These are phyloP conservation scores for Cytospora paraplurivora DNA, from an alignment of 2,329 filamentous ascomycete species.

Conservation along the genomic window DNA sequence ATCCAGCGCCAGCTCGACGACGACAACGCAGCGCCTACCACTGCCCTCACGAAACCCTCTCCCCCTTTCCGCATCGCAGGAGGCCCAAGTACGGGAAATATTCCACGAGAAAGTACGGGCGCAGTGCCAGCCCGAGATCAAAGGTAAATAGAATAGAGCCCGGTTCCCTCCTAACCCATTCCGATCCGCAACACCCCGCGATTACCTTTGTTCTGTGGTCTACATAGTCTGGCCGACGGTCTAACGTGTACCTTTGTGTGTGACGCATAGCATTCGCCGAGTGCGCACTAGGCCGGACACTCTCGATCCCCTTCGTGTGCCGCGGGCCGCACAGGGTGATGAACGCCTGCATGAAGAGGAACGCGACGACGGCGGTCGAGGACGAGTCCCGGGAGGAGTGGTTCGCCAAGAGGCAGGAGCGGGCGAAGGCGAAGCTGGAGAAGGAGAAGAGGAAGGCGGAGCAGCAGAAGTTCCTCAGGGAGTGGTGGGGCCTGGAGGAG, in stretches of 20 bases:
- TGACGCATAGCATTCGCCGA: slow-evolving; percentile 76
- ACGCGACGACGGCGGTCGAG: slow-evolving; percentile 82
- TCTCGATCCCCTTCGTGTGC: slow-evolving; percentile 87
- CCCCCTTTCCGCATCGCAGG: slow-evolving; percentile 79
- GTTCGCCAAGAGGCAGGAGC: slow-evolving; percentile 77
- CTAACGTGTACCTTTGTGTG: neutral
- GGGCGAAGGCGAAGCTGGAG: slow-evolving; percentile 67
- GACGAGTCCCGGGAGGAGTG: slow-evolving; percentile 91
- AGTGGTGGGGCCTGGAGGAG: slow-evolving; percentile 68
- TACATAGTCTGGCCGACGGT: neutral
- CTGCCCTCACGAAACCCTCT: slow-evolving; percentile 75
- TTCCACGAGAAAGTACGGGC: slow-evolving; percentile 78
- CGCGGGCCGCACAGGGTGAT: slow-evolving; percentile 77
- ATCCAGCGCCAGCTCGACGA: slow-evolving; percentile 28
- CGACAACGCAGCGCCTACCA: slow-evolving; percentile 33
- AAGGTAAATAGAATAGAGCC: slow-evolving; percentile 52
- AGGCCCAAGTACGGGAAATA: slow-evolving; percentile 77
- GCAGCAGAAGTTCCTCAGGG: slow-evolving; percentile 65
- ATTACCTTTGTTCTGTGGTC: neutral
- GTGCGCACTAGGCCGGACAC: slow-evolving; percentile 82
- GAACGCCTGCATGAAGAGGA: slow-evolving; percentile 90
- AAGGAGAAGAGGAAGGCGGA: slow-evolving; percentile 61
- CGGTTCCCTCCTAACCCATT: neutral
- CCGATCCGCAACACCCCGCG: neutral
- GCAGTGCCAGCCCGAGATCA: slow-evolving; percentile 76